These are phyloP conservation scores for Colletotrichum neosansevieriae DNA, from an alignment of 2,329 filamentous ascomycete genomes.

Conservation along the genomic window DNA sequence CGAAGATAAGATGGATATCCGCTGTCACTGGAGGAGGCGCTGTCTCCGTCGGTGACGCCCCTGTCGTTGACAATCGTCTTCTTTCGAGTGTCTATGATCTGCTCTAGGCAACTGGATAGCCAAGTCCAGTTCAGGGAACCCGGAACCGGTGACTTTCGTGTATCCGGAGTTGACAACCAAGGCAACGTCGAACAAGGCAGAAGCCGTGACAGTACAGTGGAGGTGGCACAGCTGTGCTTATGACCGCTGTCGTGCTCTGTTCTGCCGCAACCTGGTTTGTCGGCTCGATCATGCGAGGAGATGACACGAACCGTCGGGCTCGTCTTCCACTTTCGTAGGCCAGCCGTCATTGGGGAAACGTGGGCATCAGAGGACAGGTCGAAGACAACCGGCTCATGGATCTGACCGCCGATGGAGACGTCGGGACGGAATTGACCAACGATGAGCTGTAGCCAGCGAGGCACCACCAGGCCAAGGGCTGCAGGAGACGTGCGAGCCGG, in stretches of 20 bases:
- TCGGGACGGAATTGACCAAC: conserved; percentile 33
- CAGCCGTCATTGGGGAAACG: conserved; percentile 14
- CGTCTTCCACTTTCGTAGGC: neutral
- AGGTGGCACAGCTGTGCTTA: conserved; percentile 12
- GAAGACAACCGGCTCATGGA: conserved; percentile 7
- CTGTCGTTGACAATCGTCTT: neutral
- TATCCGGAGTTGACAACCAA: conserved; percentile 17
- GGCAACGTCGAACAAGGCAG: neutral
- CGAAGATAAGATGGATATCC: conserved; percentile 12
- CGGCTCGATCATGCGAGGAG: conserved; percentile 3
- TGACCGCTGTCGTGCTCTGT: neutral
- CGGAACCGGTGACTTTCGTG: conserved; percentile 13
- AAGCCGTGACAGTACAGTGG: neutral
- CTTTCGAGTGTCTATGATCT: neutral
- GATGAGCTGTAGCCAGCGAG: conserved; percentile 9
- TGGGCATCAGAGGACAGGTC: conserved; percentile 14
- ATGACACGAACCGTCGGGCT: neutral
- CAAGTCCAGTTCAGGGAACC: neutral
- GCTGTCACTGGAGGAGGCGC: conserved; percentile 12
- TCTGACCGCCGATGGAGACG: conserved; percentile 19
- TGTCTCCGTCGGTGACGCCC: neutral
- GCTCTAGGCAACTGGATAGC: conserved; percentile 12
- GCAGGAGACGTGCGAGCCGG: conserved; percentile 24
- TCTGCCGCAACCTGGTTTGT: conserved; percentile 8
- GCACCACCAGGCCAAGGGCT: conserved; percentile 22